Evolutionary conservation across 768 basidiomycete species (phyloP).

Genomic region (Russula griseocarnosa): DNA sequence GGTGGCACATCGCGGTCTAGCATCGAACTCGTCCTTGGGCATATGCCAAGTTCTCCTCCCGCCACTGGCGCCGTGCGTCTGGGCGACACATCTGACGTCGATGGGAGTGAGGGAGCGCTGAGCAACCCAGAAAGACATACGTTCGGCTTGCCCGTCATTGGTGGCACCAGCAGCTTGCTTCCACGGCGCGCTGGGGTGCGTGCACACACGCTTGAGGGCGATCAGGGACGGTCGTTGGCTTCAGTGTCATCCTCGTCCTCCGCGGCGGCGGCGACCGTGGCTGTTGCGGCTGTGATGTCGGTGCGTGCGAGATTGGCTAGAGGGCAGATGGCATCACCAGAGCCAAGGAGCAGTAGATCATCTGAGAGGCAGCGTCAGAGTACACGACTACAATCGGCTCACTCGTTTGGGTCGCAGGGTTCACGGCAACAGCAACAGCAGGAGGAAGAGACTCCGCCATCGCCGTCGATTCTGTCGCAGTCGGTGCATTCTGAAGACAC

Average conservation of each 20-base stretch:
- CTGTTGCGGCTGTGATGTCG: neutral
- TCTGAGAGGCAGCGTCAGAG: slow-evolving; percentile 16
- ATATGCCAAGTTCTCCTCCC: slow-evolving; percentile 7
- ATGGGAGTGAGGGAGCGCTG: slow-evolving; percentile 42
- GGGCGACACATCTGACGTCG: slow-evolving; percentile 39
- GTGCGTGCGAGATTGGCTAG: slow-evolving; percentile 1
- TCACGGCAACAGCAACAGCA: neutral
- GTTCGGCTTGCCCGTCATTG: slow-evolving; percentile 55
- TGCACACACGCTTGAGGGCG: slow-evolving; percentile 15
- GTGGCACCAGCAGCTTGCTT: slow-evolving; percentile 38
- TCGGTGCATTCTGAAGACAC: slow-evolving; percentile 25
- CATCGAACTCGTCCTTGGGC: slow-evolving; percentile 49
- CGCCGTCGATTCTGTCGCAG: slow-evolving; percentile 30
- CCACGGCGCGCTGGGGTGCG: slow-evolving; percentile 28
- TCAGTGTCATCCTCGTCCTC: neutral
- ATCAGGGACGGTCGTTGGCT: neutral
- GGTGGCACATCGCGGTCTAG: slow-evolving; percentile 59
- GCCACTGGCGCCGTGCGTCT: slow-evolving; percentile 4
- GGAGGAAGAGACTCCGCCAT: neutral
- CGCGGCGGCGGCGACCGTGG: neutral
- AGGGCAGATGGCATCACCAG: slow-evolving; percentile 9
- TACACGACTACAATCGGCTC: neutral
- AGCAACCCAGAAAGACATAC: slow-evolving; percentile 67
- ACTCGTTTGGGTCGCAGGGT: slow-evolving; percentile 10
- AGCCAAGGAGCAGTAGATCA: no score